A percentile compares a stretch with the other conserved stretches of the same genome.
These are phyloP conservation scores for Proliferodiscus dingleyae DNA, from an alignment of 2,329 filamentous ascomycete genomes.

Conservation along the genomic window DNA sequence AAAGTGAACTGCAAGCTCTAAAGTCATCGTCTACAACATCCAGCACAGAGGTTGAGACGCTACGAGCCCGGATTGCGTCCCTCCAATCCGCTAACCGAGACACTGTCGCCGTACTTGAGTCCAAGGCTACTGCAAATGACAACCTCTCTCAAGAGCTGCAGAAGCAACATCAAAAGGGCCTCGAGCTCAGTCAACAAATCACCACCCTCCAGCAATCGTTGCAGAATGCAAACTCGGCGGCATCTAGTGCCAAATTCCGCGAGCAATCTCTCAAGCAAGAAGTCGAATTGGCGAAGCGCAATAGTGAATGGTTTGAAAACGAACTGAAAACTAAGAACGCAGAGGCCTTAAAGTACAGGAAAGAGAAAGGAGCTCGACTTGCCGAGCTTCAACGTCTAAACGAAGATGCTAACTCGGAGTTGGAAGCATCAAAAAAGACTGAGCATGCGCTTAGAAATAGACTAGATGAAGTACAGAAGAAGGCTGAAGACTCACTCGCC, in stretches of 20 bases:
- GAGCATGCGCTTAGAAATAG: conserved; percentile 77
- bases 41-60: conserved; percentile 66
- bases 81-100: conserved; percentile 92
- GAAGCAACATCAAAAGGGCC: conserved; percentile 80
- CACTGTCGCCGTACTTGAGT: conserved; percentile 80
- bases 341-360: conserved; percentile 84
- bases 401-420: conserved; percentile 73
- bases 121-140: conserved; percentile 83
- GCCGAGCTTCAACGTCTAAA: conserved; percentile 82
- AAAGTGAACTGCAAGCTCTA: conserved; percentile 75
- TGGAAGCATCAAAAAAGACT: conserved; percentile 72
- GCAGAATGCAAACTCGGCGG: conserved; percentile 74
- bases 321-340: conserved; percentile 87
- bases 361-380: conserved; percentile 89
- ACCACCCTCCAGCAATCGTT: conserved; percentile 76
- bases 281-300: conserved; percentile 79
- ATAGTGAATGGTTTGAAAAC: conserved; percentile 87
- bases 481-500: conserved; percentile 76
- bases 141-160: conserved; percentile 81
- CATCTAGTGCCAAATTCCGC: conserved; percentile 79
- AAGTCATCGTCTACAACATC: conserved; percentile 72
- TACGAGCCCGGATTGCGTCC: conserved; percentile 78
- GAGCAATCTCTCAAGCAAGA: conserved; percentile 89
- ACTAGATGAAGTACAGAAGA: conserved; percentile 77
- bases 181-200: conserved; percentile 79